Base-by-base conservation (phyloP, 1,139 yeast species). In the Pichia sp. region DNA sequence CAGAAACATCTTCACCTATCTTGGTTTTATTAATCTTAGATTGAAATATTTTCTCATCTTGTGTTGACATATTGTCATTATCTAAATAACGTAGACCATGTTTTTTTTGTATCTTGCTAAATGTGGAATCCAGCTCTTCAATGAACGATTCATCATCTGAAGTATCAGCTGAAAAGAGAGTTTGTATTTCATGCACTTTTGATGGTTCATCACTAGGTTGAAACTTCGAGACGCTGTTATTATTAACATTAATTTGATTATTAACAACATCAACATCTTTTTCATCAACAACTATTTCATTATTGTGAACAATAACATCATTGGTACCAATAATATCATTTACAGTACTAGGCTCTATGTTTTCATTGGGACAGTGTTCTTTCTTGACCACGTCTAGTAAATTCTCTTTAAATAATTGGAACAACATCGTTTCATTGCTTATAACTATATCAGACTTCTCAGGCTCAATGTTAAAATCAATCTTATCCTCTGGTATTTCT, bases 391-490 rank as follows among this genome's bases (percentile, higher is more conserved):
- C 6, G 3, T 25, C 15, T 5, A 15, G 2, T 1, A 51, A 7
- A 0, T 34, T 12, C 11, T 36, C 27, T 4, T 39, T 39, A 18
- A 50, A 47, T 3, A 8, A 3, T 3, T 20, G 29, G 18, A 47
- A 24, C 15, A 48, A 3, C 18, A 27, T 26, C 43, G 49, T 59
- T 26, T 56, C 54, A 35, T 61, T 58, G n/a, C 51, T 50, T 3
- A 72, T 51, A 40, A 69, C 44, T 4, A 72, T 60, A 53, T 72
- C 74, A 43, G 70, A 68, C 49, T 74, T 74, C 43, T 64, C 68
- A 2, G 78, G 77, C 50, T 74, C 78, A 25, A 74, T 62, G 51
- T 73, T 73, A 1, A 69, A 59, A 59, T 72, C 77, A 8, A 69
- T 53, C 30, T 54, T 53, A 3, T 45, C 38, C 1, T 57, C 20